Conservation (phyloP, 495 filamentous ascomycete genomes). For the Podospora appendiculata region DNA sequence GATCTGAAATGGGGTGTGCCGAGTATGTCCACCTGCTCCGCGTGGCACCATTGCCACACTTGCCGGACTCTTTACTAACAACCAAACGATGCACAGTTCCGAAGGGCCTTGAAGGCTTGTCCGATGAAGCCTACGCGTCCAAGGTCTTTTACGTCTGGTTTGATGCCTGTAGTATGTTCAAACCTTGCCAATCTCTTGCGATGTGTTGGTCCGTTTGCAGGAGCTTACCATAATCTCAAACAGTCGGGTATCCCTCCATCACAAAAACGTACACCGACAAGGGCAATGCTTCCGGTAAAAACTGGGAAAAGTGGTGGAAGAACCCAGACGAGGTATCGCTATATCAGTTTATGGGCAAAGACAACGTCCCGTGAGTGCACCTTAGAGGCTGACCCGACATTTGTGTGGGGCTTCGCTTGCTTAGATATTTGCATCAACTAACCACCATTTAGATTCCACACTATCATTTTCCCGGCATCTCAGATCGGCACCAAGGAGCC, state of each 20-base stretch:
- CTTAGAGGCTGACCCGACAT: slow-evolving; percentile 16
- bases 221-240: no score
- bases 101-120: no score
- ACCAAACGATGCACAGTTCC: no score
- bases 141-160: slow-evolving; percentile 96
- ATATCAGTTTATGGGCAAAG: slow-evolving; percentile 94
- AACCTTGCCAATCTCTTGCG: no score
- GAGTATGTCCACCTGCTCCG: slow-evolving; percentile 37
- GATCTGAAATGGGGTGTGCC: slow-evolving; percentile 72
- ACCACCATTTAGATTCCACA: slow-evolving; percentile 47
- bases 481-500: slow-evolving; percentile 73
- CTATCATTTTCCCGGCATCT: slow-evolving; percentile 78
- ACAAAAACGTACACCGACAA: slow-evolving; percentile 81
- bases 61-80: no score
- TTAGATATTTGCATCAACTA: no score
- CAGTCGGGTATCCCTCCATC: slow-evolving; percentile 83
- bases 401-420: no score
- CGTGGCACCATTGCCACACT: no score
- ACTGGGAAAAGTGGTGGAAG: slow-evolving; percentile 87
- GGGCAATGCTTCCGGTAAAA: background rate
- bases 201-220: no score
- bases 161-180: slow-evolving; percentile 56
- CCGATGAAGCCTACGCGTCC: slow-evolving; percentile 41
- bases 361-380: slow-evolving; percentile 46
- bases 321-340: slow-evolving; percentile 77